Conservation (phyloP, 495 filamentous ascomycete species). For the Rhizodiscina lignyota region DNA sequence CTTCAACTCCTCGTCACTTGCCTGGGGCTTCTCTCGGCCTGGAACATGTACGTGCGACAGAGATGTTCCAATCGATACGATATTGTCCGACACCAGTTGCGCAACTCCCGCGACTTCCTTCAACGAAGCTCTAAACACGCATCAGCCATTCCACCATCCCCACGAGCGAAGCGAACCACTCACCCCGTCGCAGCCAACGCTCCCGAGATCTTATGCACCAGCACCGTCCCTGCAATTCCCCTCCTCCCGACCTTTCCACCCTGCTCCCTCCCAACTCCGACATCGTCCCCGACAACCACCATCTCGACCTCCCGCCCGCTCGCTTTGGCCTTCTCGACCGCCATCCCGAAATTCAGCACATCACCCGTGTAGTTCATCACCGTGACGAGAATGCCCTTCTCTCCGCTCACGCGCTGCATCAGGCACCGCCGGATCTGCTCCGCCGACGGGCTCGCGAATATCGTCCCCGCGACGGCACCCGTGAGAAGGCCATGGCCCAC, state of each 20-base stretch:
- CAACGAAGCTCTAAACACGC: slow-evolving; percentile 9
- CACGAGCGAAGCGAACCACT: slow-evolving; percentile 3
- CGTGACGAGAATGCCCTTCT: slow-evolving; percentile 56
- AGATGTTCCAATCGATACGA: slow-evolving; percentile 74
- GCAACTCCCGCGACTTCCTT: slow-evolving; percentile 43
- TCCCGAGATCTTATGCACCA: slow-evolving; percentile 79
- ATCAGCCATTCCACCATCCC: slow-evolving; percentile 1
- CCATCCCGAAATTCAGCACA: slow-evolving; percentile 90
- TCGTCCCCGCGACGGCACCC: slow-evolving; percentile 77
- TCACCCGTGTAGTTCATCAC: slow-evolving; percentile 58
- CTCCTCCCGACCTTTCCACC: slow-evolving; percentile 83
- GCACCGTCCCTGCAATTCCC: slow-evolving; percentile 79
- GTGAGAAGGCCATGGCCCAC: slow-evolving; percentile 62
- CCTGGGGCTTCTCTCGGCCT: slow-evolving; percentile 49
- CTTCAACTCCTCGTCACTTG: slow-evolving; percentile 31
- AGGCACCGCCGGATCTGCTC: slow-evolving; percentile 73
- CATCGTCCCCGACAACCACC: slow-evolving; percentile 92
- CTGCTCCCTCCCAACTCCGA: slow-evolving; percentile 68
- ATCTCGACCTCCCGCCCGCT: slow-evolving; percentile 70
- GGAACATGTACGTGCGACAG: slow-evolving; percentile 88
- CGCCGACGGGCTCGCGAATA: slow-evolving; percentile 79
- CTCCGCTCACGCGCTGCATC: slow-evolving; percentile 48
- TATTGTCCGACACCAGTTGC: slow-evolving; percentile 50
- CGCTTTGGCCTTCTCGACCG: slow-evolving; percentile 79
- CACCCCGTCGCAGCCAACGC: slow-evolving; percentile 62